Conservation (phyloP, 2,329 filamentous ascomycete genomes). For the Neonectria magnoliae region DNA sequence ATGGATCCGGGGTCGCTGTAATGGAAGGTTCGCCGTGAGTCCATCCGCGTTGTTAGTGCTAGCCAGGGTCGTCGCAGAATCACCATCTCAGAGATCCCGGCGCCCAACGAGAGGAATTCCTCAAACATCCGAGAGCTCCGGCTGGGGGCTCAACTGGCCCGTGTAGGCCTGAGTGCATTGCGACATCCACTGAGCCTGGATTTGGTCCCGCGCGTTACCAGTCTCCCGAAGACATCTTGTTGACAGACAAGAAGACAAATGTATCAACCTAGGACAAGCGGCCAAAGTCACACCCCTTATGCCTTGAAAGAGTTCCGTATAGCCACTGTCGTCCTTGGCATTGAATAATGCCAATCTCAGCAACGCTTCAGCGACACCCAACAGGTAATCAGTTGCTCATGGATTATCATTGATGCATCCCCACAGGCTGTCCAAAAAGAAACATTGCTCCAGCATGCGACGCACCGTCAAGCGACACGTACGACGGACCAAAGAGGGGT, state of each 20-base stretch:
- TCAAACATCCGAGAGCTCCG: background rate
- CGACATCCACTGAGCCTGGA: background rate
- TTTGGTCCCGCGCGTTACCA: background rate
- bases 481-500: background rate
- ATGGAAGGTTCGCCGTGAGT: background rate
- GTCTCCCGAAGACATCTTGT: background rate
- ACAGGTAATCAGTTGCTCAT: background rate
- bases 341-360: background rate
- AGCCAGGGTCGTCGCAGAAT: background rate
- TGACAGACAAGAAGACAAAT: background rate
- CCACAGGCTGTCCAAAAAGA: background rate
- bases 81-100: background rate
- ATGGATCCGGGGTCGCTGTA: background rate
- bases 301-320: background rate
- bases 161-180: background rate
- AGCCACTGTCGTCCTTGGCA: background rate
- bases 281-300: background rate
- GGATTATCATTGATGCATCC: background rate
- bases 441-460: background rate
- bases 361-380: background rate
- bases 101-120: background rate
- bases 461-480: background rate
- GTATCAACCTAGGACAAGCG: background rate
- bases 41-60: background rate
- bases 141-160: background rate